Conservation (phyloP, 768 basidiomycete species). For the Auricularia cornea region DNA sequence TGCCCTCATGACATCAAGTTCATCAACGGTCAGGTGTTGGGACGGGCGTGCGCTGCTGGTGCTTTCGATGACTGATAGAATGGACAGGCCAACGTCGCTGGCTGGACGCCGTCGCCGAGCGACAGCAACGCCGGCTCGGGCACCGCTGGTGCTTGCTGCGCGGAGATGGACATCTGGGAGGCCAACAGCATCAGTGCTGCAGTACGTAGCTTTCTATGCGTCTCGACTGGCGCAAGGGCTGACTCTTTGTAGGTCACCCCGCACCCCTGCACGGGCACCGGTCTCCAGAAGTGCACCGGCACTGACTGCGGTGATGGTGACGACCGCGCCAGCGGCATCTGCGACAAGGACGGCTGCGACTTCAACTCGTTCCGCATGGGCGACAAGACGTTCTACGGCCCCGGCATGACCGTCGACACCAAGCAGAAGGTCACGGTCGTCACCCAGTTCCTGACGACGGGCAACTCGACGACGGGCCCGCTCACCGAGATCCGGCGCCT, state of each 20-base stretch:
- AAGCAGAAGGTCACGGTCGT: constrained; percentile 14
- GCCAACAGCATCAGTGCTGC: constrained; percentile 44
- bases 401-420: constrained; percentile 12
- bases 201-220: neutral
- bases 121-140: constrained; percentile 41
- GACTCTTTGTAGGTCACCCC: constrained; percentile 29
- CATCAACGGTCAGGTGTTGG: constrained; percentile 44
- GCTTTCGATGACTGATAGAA: constrained; percentile 12
- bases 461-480: constrained; percentile 28
- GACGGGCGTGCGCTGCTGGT: neutral
- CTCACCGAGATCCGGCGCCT: constrained; percentile 14
- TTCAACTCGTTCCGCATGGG: constrained; percentile 58
- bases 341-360: constrained; percentile 52
- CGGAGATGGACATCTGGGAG: constrained; percentile 56
- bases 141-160: constrained; percentile 42
- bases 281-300: constrained; percentile 36
- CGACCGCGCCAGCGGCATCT: constrained; percentile 33
- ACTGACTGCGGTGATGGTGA: constrained; percentile 29
- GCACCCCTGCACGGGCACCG: constrained; percentile 37
- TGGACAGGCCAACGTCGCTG: constrained; percentile 37
- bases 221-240: neutral
- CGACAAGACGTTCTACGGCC: constrained; percentile 20
- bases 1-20: constrained; percentile 54
- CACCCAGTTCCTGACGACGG: constrained; percentile 28
- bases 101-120: constrained; percentile 31